Evolutionary conservation across 305 asterid genomes (phyloP), one percentile per base, ranked within the genome.

Genomic region (Petunia hybrid): DNA sequence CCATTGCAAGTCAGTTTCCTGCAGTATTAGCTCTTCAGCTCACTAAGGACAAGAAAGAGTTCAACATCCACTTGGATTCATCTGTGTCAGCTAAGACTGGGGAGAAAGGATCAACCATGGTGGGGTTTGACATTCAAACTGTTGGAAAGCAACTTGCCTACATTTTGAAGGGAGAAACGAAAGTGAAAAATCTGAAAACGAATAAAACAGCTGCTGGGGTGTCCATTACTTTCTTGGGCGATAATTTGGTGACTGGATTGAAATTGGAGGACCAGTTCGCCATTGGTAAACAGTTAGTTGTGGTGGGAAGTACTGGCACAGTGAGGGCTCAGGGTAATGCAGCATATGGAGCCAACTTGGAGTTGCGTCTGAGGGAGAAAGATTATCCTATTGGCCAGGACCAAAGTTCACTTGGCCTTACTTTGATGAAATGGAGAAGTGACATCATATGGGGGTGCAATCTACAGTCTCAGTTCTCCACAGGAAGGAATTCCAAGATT

Each of bases 391-490:
- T 64, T 36, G 83, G 76, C 63, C 81, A 81, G 68, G 88, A 83
- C 66, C 83, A 77, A 75, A 82, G 71, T 80, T 70, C 84, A 31
- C 6, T 88, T 13, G 85, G 92, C 46, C 61, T 90, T 14, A 86
- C 91, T 61, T 43, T 83, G 31, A 82, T 67, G 84, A 86, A 81
- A 82, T 82, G 83, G 85, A 77, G 87, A 83, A 87, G 82, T 55
- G 91, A 85, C 43, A 42, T 83, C 12, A 41, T 80, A 16, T 87
- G 84, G 82, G 91, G 91, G 61, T 84, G 88, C 86, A 87, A 88
- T 57, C 66, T 88, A 87, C 85, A 84, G 38, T 86, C 93, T 60
- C 84, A 82, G 81, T 64, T 91, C 74, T 79, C 80, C 1, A 67
- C 88, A 42, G 87, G 86, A 51, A 66, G 86, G 60, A 81, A 79